Evolutionary conservation across 306 rosid genomes (phyloP).

Genomic region (Castanea sativa): DNA sequence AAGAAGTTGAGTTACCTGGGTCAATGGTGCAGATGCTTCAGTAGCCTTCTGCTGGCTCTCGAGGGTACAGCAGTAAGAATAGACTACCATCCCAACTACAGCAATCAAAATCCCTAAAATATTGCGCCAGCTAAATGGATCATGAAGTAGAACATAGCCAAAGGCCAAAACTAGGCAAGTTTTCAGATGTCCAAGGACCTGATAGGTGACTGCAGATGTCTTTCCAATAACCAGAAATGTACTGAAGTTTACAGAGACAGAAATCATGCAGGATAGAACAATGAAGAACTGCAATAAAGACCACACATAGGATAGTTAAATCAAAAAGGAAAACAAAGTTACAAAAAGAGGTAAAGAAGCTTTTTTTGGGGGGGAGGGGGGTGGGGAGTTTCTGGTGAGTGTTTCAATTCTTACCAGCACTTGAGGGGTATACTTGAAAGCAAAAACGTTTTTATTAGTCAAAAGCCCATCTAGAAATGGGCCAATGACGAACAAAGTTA

Average conservation of each 20-base stretch:
- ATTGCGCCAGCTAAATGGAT: conserved; percentile 86
- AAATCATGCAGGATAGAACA: conserved; percentile 76
- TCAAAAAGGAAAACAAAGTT: background rate
- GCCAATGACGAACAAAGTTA: conserved; percentile 69
- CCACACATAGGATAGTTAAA: background rate
- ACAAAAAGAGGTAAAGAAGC: background rate
- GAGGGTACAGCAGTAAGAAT: conserved; percentile 58
- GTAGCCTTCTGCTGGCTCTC: conserved; percentile 75
- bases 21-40: conserved; percentile 40
- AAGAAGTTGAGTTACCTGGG: conserved; percentile 48
- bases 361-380: background rate
- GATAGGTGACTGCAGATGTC: conserved; percentile 94
- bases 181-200: conserved; percentile 94
- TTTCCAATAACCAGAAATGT: conserved; percentile 95
- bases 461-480: conserved; percentile 81
- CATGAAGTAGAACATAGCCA: conserved; percentile 75
- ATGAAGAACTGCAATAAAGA: conserved; percentile 58
- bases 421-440: conserved; percentile 75
- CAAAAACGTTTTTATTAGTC: conserved; percentile 70
- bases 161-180: conserved; percentile 90
- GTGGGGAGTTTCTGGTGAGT: no score
- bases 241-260: conserved; percentile 89
- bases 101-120: conserved; percentile 80
- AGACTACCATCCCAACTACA: conserved; percentile 76
- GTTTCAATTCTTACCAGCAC: conserved; percentile 63